Conservation (phyloP, 331 rosid genomes). For the Quercus tomentella region DNA sequence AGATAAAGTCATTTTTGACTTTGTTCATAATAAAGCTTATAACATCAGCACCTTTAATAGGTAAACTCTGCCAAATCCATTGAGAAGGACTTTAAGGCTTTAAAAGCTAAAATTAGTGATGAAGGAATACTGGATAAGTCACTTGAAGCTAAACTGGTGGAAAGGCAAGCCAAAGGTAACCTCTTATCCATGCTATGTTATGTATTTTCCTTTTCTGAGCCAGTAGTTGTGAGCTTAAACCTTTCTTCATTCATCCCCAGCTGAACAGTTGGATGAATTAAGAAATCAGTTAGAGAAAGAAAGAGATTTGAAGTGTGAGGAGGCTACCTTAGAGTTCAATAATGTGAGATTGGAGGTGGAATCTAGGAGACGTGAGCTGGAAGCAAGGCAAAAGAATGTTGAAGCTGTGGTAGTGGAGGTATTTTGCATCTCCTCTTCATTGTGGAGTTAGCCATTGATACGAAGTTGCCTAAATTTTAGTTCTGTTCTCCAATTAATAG, state of each 20-base stretch:
- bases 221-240: slow-evolving; percentile 3
- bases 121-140: slow-evolving; percentile 67
- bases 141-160: slow-evolving; percentile 71
- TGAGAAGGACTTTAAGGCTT: slow-evolving; percentile 67
- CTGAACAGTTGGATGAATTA: slow-evolving; percentile 50
- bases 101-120: slow-evolving; percentile 66
- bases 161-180: slow-evolving; percentile 63
- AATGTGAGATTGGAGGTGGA: slow-evolving; percentile 54
- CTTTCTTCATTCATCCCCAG: slow-evolving; percentile 30
- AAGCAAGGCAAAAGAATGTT: slow-evolving; percentile 57
- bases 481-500: slow-evolving; percentile 33
- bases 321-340: slow-evolving; percentile 43
- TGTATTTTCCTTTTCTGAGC: background rate
- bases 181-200: slow-evolving; percentile 9
- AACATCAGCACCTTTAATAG: slow-evolving; percentile 32
- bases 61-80: slow-evolving; percentile 68
- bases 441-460: background rate
- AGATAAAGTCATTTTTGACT: background rate
- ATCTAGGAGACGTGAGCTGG: slow-evolving; percentile 51
- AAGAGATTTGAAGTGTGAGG: slow-evolving; percentile 42
- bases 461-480: slow-evolving; percentile 10
- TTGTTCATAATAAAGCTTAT: slow-evolving; percentile 16
- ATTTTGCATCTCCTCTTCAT: background rate
- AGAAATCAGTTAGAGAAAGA: slow-evolving; percentile 58
- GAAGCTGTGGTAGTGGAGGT: slow-evolving; percentile 70